Conservation (phyloP, 805 yeast genomes). For the Candida dajiaensis region DNA sequence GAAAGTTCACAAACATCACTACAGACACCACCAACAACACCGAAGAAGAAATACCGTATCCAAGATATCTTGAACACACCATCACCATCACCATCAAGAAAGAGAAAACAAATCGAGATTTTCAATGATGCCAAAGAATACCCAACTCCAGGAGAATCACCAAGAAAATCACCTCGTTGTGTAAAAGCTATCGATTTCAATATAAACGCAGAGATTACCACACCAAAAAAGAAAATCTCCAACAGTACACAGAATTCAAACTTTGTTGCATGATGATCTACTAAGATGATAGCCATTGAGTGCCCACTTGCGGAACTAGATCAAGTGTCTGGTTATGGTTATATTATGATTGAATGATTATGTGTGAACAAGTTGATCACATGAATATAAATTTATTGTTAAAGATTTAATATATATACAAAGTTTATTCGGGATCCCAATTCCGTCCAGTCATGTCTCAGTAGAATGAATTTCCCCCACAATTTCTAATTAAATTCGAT, state of each 20-base stretch:
- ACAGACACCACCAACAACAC: conserved; percentile 29
- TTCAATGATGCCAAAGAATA: neutral
- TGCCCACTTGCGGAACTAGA: neutral
- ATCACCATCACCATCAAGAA: conserved; percentile 5
- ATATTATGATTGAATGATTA: no score
- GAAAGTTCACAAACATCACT: conserved; percentile 13
- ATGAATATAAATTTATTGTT: neutral
- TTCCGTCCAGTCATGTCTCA: neutral
- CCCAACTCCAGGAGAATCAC: conserved; percentile 4
- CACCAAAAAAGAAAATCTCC: conserved; percentile 1
- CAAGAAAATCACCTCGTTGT: conserved; percentile 2
- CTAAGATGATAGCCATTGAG: neutral
- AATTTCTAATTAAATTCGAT: no score
- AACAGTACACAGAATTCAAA: neutral
- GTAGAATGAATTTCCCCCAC: neutral
- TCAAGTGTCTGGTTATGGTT: no score
- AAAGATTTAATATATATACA: no score
- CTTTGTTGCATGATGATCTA: conserved; percentile 1
- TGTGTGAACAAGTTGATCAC: no score
- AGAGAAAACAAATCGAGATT: neutral
- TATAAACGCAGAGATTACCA: neutral
- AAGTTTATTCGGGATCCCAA: no score
- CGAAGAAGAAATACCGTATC: conserved; percentile 15
- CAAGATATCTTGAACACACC: conserved; percentile 15
- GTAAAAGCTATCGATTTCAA: neutral